phyloP scores from a whole-genome alignment of 345 rosid genomes.

The Eucalyptus tenuipes region DNA sequence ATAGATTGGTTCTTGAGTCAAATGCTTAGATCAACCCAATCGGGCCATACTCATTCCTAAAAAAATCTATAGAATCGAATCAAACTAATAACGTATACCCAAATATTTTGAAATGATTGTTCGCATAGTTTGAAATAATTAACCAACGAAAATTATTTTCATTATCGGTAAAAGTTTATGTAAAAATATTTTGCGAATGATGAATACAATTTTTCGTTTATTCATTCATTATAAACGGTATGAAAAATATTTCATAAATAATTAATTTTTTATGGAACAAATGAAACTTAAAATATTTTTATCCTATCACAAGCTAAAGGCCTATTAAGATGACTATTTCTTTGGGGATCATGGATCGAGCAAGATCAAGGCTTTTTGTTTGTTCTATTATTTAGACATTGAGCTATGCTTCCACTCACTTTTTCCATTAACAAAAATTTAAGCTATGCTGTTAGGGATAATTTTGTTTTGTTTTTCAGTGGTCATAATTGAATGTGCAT shows the following conservation, averaged over 20 bases:
- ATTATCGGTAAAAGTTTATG: too few relatives aligned
- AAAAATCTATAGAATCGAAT: too few relatives aligned
- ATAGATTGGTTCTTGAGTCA: too few relatives aligned
- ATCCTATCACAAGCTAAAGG: background rate
- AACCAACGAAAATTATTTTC: too few relatives aligned
- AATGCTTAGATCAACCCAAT: background rate
- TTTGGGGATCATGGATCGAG: background rate
- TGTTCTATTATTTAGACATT: background rate
- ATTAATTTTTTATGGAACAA: too few relatives aligned
- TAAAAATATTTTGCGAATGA: too few relatives aligned
- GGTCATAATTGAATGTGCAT: background rate
- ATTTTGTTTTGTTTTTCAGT: background rate
- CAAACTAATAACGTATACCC: fast-evolving
- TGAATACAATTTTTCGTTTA: too few relatives aligned
- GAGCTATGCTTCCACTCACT: background rate
- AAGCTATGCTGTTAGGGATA: background rate
- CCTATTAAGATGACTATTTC: background rate
- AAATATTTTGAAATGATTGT: too few relatives aligned
- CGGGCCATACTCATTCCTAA: fast-evolving
- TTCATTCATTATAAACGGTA: too few relatives aligned
- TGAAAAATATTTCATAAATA: too few relatives aligned
- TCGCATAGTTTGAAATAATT: fast-evolving
- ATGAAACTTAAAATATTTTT: too few relatives aligned
- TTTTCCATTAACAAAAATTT: background rate
- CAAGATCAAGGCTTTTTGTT: background rate